Evolutionary conservation across 768 basidiomycete species (phyloP).

Genomic region (Kwoniella europaea): DNA sequence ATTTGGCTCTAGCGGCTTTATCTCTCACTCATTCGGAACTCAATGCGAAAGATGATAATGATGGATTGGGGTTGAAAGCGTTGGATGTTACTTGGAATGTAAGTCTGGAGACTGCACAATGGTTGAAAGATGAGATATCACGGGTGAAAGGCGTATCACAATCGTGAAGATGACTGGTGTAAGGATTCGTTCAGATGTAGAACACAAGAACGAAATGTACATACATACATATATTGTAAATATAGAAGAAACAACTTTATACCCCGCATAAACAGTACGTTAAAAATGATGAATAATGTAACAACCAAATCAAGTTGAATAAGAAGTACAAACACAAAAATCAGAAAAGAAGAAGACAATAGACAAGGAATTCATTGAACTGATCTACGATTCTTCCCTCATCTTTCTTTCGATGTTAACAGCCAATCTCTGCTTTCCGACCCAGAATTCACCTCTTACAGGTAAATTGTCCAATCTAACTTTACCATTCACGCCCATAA

Average conservation of each 20-base stretch:
- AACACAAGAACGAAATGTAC: neutral
- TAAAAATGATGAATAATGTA: neutral
- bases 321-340: no score
- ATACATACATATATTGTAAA: slow-evolving; percentile 16
- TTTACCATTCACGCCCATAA: slow-evolving; percentile 40
- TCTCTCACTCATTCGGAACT: slow-evolving; percentile 62
- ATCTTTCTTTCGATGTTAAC: no score
- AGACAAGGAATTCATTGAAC: neutral
- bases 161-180: neutral
- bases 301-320: neutral
- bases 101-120: slow-evolving; percentile 67
- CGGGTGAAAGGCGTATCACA: slow-evolving; percentile 36
- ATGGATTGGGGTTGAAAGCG: slow-evolving; percentile 65
- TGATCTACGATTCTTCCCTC: no score
- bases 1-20: slow-evolving; percentile 81
- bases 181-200: no score
- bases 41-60: slow-evolving; percentile 23
- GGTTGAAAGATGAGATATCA: slow-evolving; percentile 71
- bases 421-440: slow-evolving; percentile 41
- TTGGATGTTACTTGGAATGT: slow-evolving; percentile 78
- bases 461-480: slow-evolving; percentile 47
- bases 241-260: neutral
- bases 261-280: neutral
- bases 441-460: slow-evolving; percentile 45
- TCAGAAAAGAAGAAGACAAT: no score